Evolutionary conservation across 345 rosid genomes (phyloP), one percentile per base, ranked within the genome.

Genomic region (Boechera retrofracta): DNA sequence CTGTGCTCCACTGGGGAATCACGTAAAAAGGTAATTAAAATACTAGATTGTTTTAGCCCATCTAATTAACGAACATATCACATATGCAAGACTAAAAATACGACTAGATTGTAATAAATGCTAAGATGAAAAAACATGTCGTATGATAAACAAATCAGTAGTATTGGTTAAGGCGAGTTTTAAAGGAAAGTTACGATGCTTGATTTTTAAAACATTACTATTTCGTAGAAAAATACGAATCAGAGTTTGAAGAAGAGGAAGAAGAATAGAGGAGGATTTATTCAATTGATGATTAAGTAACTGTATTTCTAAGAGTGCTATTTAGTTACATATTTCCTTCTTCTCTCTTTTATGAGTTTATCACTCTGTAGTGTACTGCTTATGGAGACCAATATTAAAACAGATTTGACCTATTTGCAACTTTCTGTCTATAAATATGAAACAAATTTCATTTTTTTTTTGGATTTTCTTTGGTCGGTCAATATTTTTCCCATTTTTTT

Each of bases 321-420:
- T 21, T 21, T 21, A 21, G 24, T 21, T 21, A 21, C 24, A 21
- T 21, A 21, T 21, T 21, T 21, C 24, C 24, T 21, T 21, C 24
- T 21, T 21, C 24, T 21, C 24, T 21, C 24, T 21, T 21, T 21
- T 21, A 21, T 21, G 24, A 21, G 1, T 21, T 21, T 21, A 21
- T 21, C 24, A 21, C 24, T 21, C 24, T 21, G 24, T 21, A 21
- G 24, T 21, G 1, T 21, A 21, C 38, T 53, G 28, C n/a, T 15
- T 10, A 10, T 13, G 51, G 5, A 26, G 5, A 68, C 38, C 51
- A 38, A 39, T 53, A 39, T 55, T 39, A 3, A 54, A 39, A 54
- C 29, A 69, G 2, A 51, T 71, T 71, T 49, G 49, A 72, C 60
- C 12, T 59, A 35, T 35, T 35, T 60, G 59, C 48, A 60, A 48